A percentile compares a stretch with the other conserved stretches of the same genome.
Evolutionary conservation across 2,329 filamentous ascomycete species (phyloP).

Genomic region (Biscogniauxia mediterranea): DNA sequence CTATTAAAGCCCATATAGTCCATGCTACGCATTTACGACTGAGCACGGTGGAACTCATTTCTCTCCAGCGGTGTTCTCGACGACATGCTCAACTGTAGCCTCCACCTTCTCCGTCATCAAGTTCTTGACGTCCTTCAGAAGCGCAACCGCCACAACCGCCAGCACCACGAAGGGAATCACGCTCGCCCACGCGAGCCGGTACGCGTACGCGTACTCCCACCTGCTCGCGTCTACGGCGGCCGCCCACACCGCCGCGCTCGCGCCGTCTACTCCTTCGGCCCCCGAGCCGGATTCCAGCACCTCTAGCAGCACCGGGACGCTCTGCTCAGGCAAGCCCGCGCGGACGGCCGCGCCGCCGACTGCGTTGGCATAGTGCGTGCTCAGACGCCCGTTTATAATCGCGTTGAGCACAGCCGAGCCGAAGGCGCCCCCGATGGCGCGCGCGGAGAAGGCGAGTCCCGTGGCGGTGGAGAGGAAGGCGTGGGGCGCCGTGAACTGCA

Average conservation of each 20-base stretch:
- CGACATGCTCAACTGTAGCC: conserved; percentile 45
- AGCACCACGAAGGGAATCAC: conserved; percentile 52
- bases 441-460: conserved; percentile 50
- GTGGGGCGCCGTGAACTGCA: conserved; percentile 54
- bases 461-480: conserved; percentile 52
- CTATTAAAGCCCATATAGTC: neutral
- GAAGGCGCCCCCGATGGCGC: conserved; percentile 53
- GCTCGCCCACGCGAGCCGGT: conserved; percentile 48
- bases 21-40: neutral
- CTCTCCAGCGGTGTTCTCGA: neutral
- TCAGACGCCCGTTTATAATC: conserved; percentile 48
- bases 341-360: conserved; percentile 40
- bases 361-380: conserved; percentile 37
- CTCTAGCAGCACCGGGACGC: conserved; percentile 37
- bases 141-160: conserved; percentile 42
- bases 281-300: conserved; percentile 37
- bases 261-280: conserved; percentile 30
- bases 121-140: conserved; percentile 47
- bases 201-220: conserved; percentile 46
- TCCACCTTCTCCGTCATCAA: conserved; percentile 55
- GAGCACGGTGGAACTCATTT: neutral
- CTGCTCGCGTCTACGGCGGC: conserved; percentile 41
- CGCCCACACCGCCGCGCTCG: conserved; percentile 37
- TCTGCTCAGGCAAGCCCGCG: conserved; percentile 41
- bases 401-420: conserved; percentile 51